Evolutionary conservation across 2,329 filamentous ascomycete species (phyloP).

Genomic region (Aureobasidium sp.): DNA sequence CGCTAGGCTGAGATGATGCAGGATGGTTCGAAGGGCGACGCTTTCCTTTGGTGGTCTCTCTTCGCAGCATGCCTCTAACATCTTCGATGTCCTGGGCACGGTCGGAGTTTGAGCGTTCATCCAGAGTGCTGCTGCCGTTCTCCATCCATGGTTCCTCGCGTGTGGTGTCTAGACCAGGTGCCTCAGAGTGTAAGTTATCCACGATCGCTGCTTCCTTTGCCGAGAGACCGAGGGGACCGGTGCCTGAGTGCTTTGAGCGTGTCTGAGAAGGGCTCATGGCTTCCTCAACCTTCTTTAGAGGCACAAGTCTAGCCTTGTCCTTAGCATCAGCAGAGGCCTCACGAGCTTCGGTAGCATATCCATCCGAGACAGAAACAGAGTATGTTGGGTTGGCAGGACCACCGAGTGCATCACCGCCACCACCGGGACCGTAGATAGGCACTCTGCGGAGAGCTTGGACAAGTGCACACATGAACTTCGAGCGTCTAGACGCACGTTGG

Average conservation of each 20-base stretch:
- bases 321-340: constrained; percentile 50
- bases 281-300: constrained; percentile 30
- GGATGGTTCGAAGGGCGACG: constrained; percentile 26
- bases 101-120: constrained; percentile 36
- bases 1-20: constrained; percentile 2
- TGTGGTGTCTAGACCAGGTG: constrained; percentile 35
- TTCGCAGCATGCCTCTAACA: constrained; percentile 37
- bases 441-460: constrained; percentile 78
- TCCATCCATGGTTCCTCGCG: constrained; percentile 42
- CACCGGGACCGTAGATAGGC: constrained; percentile 76
- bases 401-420: constrained; percentile 56
- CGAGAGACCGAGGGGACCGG: constrained; percentile 28
- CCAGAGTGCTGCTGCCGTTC: constrained; percentile 30
- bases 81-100: constrained; percentile 29
- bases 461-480: constrained; percentile 95
- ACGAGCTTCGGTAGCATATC: constrained; percentile 53
- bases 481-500: constrained; percentile 71
- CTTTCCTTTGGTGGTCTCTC: constrained; percentile 39
- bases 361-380: constrained; percentile 66
- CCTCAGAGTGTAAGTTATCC: constrained; percentile 37
- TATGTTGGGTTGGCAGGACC: constrained; percentile 67
- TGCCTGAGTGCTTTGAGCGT: constrained; percentile 22
- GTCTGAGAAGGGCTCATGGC: not conserved
- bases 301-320: constrained; percentile 55
- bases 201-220: constrained; percentile 35